Conservation (phyloP, 106 monocot genomes). For the Acanthochlamys bracteata region DNA sequence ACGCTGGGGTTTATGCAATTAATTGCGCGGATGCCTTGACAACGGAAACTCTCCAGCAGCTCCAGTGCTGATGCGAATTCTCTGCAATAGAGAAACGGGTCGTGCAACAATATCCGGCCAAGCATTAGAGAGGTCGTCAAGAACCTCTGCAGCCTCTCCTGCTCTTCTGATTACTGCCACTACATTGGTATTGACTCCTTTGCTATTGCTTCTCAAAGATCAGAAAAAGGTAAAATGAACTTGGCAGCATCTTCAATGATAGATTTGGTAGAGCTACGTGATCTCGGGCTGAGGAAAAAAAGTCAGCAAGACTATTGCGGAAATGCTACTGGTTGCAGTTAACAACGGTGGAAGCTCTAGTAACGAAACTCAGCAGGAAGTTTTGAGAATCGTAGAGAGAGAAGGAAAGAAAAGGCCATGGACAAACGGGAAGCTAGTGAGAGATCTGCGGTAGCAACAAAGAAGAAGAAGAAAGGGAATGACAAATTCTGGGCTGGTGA, state of each 20-base stretch:
- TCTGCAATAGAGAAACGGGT: slow-evolving; percentile 43
- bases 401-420: slow-evolving; percentile 28
- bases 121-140: slow-evolving; percentile 18
- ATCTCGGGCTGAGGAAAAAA: slow-evolving; percentile 27
- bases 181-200: slow-evolving; percentile 81
- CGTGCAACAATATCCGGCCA: slow-evolving; percentile 27
- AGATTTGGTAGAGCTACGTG: slow-evolving; percentile 45
- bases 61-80: slow-evolving; percentile 48
- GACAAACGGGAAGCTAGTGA: slow-evolving; percentile 8
- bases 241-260: slow-evolving; percentile 22
- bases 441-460: neutral
- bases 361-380: neutral
- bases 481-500: slow-evolving; percentile 31
- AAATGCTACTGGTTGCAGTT: slow-evolving; percentile 17
- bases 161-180: slow-evolving; percentile 76
- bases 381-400: slow-evolving; percentile 33
- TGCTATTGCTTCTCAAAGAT: slow-evolving; percentile 39
- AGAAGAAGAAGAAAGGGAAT: slow-evolving; percentile 46
- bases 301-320: slow-evolving; percentile 33
- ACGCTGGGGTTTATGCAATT: slow-evolving; percentile 32
- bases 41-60: slow-evolving; percentile 59
- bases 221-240: slow-evolving; percentile 1
- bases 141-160: slow-evolving; percentile 47
- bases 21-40: slow-evolving; percentile 34
- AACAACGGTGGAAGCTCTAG: neutral